Evolutionary conservation across 2,329 filamentous ascomycete species (phyloP).

Genomic region (Diaporthe amygdali): DNA sequence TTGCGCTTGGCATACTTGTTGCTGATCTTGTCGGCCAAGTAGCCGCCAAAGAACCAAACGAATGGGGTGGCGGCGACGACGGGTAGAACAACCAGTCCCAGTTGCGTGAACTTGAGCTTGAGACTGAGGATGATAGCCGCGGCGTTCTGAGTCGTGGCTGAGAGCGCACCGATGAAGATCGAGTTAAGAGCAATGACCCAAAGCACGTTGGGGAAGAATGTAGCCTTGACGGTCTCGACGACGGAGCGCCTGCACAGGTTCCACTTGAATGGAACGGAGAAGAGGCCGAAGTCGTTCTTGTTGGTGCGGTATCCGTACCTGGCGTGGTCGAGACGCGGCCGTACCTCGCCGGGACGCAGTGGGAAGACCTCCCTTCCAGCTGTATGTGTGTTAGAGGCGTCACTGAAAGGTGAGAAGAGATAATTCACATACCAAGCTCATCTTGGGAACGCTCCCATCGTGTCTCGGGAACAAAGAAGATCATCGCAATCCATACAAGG

Average conservation of each 20-base stretch:
- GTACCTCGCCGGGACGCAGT: conserved; percentile 25
- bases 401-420: no score
- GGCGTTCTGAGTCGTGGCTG: conserved; percentile 26
- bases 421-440: conserved; percentile 28
- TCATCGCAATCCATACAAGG: conserved; percentile 29
- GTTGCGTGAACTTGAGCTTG: conserved; percentile 25
- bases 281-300: conserved; percentile 28
- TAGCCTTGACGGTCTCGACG: conserved; percentile 26
- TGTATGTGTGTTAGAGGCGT: neutral
- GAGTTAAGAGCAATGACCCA: conserved; percentile 29
- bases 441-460: conserved; percentile 27
- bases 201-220: conserved; percentile 30
- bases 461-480: conserved; percentile 31
- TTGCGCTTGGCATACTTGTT: conserved; percentile 22
- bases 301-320: conserved; percentile 27
- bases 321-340: conserved; percentile 28
- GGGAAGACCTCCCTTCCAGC: conserved; percentile 28
- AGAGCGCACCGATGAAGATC: conserved; percentile 23
- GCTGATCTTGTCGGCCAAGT: conserved; percentile 24
- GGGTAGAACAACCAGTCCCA: conserved; percentile 23
- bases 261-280: conserved; percentile 27
- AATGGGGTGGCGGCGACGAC: conserved; percentile 25
- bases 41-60: conserved; percentile 27
- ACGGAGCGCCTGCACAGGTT: conserved; percentile 22
- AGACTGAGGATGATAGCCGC: conserved; percentile 27